Evolutionary conservation across 345 rosid genomes (phyloP).

Genomic region (Raphanus raphanistrum): DNA sequence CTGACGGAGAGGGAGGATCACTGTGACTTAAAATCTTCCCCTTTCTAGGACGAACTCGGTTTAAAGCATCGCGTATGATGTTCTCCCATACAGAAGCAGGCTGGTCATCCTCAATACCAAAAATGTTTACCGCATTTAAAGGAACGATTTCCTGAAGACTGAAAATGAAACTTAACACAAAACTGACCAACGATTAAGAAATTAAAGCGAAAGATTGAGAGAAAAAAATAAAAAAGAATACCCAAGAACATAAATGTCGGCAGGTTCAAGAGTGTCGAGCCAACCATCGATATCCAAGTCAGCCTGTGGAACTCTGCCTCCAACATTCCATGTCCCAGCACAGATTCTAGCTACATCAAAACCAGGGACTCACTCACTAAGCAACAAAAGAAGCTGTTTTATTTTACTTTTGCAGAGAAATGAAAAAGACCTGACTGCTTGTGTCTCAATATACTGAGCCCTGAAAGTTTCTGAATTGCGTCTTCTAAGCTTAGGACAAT

Average conservation of each 20-base stretch:
- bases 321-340: slow-evolving; percentile 86
- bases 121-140: slow-evolving; percentile 78
- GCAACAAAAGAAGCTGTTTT: slow-evolving; percentile 24
- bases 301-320: slow-evolving; percentile 63
- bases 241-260: slow-evolving; percentile 85
- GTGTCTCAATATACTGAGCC: slow-evolving; percentile 72
- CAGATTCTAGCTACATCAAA: slow-evolving; percentile 48
- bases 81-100: slow-evolving; percentile 83
- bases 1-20: slow-evolving; percentile 90
- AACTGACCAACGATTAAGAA: not conserved
- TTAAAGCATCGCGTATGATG: slow-evolving; percentile 67
- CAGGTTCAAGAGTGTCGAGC: slow-evolving; percentile 67
- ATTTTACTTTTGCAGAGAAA: not conserved
- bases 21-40: slow-evolving; percentile 64
- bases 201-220: not conserved
- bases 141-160: slow-evolving; percentile 97
- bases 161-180: slow-evolving; percentile 12
- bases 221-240: not conserved
- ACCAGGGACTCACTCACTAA: slow-evolving; percentile 26
- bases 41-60: slow-evolving; percentile 50
- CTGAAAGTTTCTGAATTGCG: slow-evolving; percentile 83
- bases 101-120: slow-evolving; percentile 81
- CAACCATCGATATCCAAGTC: slow-evolving; percentile 80
- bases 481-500: slow-evolving; percentile 56
- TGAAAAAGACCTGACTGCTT: slow-evolving; percentile 62